A percentile compares a stretch with the other conserved stretches of the same genome.
Conservation (phyloP, 495 filamentous ascomycete species). For the Aspergillus haitiensis region DNA sequence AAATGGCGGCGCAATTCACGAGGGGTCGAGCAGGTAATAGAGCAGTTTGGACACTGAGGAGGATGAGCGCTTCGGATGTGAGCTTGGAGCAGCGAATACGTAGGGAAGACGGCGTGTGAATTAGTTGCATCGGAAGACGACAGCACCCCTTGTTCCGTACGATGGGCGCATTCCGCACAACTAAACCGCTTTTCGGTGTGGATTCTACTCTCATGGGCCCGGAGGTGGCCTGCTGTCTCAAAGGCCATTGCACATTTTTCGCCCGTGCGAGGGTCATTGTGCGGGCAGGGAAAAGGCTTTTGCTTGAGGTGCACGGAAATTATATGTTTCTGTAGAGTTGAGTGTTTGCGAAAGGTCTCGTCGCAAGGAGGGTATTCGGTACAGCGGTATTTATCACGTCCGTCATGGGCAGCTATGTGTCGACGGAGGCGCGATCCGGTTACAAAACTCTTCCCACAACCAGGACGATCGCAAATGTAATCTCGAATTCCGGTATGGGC, state of each 20-base stretch:
- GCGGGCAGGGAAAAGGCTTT: constrained; percentile 65
- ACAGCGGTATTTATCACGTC: constrained; percentile 68
- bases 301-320: constrained; percentile 65
- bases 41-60: constrained; percentile 72
- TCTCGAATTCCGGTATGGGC: constrained; percentile 72
- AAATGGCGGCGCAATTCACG: constrained; percentile 66
- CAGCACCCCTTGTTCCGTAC: constrained; percentile 26
- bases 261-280: constrained; percentile 56
- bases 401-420: constrained; percentile 67
- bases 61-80: constrained; percentile 74
- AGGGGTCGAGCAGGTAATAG: constrained; percentile 58
- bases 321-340: constrained; percentile 83
- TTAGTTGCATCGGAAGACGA: constrained; percentile 12
- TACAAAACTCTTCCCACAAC: constrained; percentile 78
- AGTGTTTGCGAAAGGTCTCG: constrained; percentile 82
- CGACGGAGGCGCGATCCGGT: constrained; percentile 70
- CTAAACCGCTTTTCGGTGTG: constrained; percentile 69
- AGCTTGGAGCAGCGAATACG: constrained; percentile 63
- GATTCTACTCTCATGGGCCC: constrained; percentile 65
- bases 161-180: constrained; percentile 65
- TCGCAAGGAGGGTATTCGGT: constrained; percentile 71
- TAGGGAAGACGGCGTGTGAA: constrained; percentile 60
- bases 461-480: constrained; percentile 66
- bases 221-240: constrained; percentile 65
- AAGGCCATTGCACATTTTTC: constrained; percentile 67